Conservation (phyloP, 345 rosid species). For the Gossypium bickii region DNA sequence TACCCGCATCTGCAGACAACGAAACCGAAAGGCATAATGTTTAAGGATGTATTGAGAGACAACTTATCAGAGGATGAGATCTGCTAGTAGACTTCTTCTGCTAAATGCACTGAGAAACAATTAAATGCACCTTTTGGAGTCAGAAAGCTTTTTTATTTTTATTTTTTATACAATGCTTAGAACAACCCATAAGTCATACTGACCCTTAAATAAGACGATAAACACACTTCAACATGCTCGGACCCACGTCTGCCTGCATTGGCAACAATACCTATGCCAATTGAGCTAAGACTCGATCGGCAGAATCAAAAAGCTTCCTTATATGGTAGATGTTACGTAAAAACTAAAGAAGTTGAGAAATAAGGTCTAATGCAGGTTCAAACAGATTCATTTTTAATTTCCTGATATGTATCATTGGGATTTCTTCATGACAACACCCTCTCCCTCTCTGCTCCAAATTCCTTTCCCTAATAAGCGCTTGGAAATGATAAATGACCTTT, state of each 20-base stretch:
- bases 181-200: too few species aligned
- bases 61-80: constrained; percentile 12
- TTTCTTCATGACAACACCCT: background rate
- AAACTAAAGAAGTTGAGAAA: background rate
- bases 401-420: background rate
- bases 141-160: background rate
- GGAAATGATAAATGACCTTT: background rate
- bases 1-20: constrained; percentile 70
- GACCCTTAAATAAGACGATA: too few species aligned
- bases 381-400: background rate
- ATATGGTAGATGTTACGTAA: background rate
- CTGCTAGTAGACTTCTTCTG: background rate
- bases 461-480: background rate
- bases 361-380: background rate
- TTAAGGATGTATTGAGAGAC: background rate
- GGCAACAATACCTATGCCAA: too few species aligned
- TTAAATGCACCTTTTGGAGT: background rate
- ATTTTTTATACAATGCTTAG: too few species aligned
- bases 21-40: background rate
- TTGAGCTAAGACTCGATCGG: too few species aligned
- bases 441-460: background rate
- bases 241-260: too few species aligned
- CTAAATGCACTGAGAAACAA: background rate
- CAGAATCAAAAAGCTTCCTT: background rate
- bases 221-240: too few species aligned